Conservation (phyloP, 2,329 filamentous ascomycete genomes). For the Endoconidiophora polonica region DNA sequence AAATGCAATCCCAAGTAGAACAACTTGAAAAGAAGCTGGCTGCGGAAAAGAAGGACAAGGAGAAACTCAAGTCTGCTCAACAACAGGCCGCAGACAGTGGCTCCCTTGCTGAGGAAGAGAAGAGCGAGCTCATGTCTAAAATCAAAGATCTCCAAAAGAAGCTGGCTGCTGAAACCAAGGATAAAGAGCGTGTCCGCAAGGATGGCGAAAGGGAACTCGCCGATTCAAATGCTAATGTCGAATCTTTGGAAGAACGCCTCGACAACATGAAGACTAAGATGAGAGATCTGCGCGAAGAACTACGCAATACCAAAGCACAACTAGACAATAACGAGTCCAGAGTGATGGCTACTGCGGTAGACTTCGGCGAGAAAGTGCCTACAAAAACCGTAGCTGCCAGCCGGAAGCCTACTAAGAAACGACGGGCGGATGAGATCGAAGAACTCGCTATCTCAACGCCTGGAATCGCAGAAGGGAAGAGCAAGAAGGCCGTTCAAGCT, state of each 20-base stretch:
- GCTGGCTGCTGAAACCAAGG: constrained; percentile 25
- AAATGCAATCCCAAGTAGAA: constrained; percentile 23
- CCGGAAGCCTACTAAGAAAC: constrained; percentile 27
- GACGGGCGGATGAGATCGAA: constrained; percentile 28
- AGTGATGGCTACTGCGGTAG: neutral
- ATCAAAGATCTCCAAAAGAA: constrained; percentile 19
- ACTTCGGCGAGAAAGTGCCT: constrained; percentile 16
- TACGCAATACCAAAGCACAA: constrained; percentile 25
- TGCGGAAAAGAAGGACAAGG: constrained; percentile 28
- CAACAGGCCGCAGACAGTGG: constrained; percentile 5
- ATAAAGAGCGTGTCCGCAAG: constrained; percentile 29
- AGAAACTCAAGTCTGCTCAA: constrained; percentile 26
- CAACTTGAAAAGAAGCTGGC: constrained; percentile 23
- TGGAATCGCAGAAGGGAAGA: constrained; percentile 25
- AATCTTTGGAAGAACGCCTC: constrained; percentile 53
- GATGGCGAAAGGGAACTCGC: constrained; percentile 36
- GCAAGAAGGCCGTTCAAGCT: constrained; percentile 41
- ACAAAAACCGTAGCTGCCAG: constrained; percentile 19
- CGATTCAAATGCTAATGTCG: constrained; percentile 44
- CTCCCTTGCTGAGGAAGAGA: constrained; percentile 2
- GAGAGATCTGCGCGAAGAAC: constrained; percentile 37
- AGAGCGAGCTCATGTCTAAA: constrained; percentile 5
- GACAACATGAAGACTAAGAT: constrained; percentile 55
- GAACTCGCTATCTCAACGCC: constrained; percentile 32
- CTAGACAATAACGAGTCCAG: constrained; percentile 22